phyloP scores from a whole-genome alignment of 225 moss, liverwort and hornwort genomes.

The Lunularia cruciata region DNA sequence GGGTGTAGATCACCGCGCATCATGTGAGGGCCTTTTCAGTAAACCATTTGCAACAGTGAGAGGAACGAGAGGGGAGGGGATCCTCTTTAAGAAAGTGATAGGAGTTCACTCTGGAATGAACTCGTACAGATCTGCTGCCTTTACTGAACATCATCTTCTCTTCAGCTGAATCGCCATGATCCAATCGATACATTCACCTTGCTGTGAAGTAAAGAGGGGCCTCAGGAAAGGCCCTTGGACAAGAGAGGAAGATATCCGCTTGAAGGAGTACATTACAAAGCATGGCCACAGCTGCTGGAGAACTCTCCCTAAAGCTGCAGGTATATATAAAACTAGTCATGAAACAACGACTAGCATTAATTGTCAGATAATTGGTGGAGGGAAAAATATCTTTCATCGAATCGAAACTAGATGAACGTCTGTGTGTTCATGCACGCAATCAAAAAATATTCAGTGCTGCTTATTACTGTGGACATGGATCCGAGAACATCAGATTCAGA shows the following conservation, averaged over 20 bases:
- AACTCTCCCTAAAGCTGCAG: slow-evolving; percentile 47
- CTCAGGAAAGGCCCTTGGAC: slow-evolving; percentile 52
- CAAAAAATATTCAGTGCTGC: too few relatives aligned
- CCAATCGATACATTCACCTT: slow-evolving; percentile 28
- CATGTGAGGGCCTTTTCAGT: too few relatives aligned
- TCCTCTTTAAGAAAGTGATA: background rate
- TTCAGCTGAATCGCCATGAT: slow-evolving; percentile 10
- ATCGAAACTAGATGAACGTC: too few relatives aligned
- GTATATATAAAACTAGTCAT: slow-evolving; percentile 22
- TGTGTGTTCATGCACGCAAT: too few relatives aligned
- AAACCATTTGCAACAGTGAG: too few relatives aligned
- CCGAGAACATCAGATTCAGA: background rate
- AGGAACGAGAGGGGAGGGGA: too few relatives aligned
- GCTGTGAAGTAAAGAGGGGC: slow-evolving; percentile 28
- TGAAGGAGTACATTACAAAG: slow-evolving; percentile 46
- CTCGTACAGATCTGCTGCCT: background rate
- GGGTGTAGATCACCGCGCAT: too few relatives aligned
- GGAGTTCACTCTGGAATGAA: slow-evolving; percentile 5
- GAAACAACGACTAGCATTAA: too few relatives aligned
- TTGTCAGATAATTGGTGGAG: too few relatives aligned
- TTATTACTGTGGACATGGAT: too few relatives aligned
- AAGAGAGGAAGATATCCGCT: slow-evolving; percentile 37
- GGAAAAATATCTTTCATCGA: too few relatives aligned
- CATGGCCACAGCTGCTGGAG: slow-evolving; percentile 50
- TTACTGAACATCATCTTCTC: background rate